Percentiles rank a stretch among this genome's conserved stretches.
These are phyloP conservation scores for Cyberlindnera samutprakarnensis DNA, from an alignment of 805 yeast species.

Conservation along the genomic window DNA sequence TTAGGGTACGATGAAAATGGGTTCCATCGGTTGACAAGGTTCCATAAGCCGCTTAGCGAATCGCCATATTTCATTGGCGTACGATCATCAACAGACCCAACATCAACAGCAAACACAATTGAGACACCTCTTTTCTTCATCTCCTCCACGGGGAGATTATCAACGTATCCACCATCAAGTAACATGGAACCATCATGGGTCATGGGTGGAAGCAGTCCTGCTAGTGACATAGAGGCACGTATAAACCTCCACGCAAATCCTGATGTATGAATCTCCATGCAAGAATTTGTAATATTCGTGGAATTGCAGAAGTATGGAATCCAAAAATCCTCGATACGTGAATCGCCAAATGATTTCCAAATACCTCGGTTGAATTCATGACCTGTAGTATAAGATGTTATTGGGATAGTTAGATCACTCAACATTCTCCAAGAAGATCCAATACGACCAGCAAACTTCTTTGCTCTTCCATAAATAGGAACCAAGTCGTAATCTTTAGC, in stretches of 20 bases:
- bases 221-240: constrained; percentile 93
- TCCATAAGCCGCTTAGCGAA: constrained; percentile 90
- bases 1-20: constrained; percentile 84
- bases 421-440: constrained; percentile 81
- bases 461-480: constrained; percentile 84
- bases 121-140: constrained; percentile 88
- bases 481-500: constrained; percentile 90
- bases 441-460: constrained; percentile 75
- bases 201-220: constrained; percentile 86
- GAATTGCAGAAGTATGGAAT: constrained; percentile 81
- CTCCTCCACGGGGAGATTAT: constrained; percentile 85
- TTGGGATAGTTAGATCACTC: constrained; percentile 85
- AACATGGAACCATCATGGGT: constrained; percentile 89
- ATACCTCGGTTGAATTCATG: constrained; percentile 95
- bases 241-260: constrained; percentile 96
- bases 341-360: constrained; percentile 94
- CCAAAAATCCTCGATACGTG: constrained; percentile 96
- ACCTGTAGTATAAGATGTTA: constrained; percentile 92
- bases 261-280: constrained; percentile 87
- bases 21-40: constrained; percentile 75
- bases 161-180: constrained; percentile 93
- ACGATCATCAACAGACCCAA: constrained; percentile 89
- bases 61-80: constrained; percentile 91
- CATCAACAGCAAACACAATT: constrained; percentile 87
- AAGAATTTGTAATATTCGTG: constrained; percentile 88